These are phyloP conservation scores for Endotrypanum monterogeii DNA, from an alignment of 208 protist species.

Conservation along the genomic window DNA sequence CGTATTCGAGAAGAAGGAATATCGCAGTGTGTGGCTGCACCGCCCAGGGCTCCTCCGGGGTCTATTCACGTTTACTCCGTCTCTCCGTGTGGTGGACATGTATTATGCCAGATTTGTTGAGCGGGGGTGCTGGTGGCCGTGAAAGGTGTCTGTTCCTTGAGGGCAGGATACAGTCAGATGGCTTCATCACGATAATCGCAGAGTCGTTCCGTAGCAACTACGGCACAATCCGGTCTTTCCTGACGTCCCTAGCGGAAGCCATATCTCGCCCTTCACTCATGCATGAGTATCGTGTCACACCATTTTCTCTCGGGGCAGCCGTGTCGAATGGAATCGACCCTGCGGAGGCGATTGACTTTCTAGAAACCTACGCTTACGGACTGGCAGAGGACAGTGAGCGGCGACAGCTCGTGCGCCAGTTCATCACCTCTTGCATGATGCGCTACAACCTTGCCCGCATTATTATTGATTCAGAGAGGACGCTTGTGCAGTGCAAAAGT, in stretches of 20 bases:
- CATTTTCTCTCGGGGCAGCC: slow-evolving; percentile 97
- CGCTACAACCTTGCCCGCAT: slow-evolving; percentile 82
- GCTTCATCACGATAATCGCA: slow-evolving; percentile 64
- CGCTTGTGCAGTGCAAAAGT: slow-evolving; percentile 70
- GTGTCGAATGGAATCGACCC: slow-evolving; percentile 93
- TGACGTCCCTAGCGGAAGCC: slow-evolving; percentile 94
- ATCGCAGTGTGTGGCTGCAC: neutral
- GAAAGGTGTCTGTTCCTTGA: slow-evolving; percentile 74
- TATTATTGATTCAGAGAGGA: slow-evolving; percentile 61
- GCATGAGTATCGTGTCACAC: slow-evolving; percentile 98
- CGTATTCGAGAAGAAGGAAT: too few species aligned
- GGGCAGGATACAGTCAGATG: slow-evolving; percentile 40
- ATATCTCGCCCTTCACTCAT: slow-evolving; percentile 93
- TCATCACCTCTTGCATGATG: slow-evolving; percentile 75
- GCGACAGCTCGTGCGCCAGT: slow-evolving; percentile 36
- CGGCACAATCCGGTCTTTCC: slow-evolving; percentile 36
- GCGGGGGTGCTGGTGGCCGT: neutral
- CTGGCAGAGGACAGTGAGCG: slow-evolving; percentile 21
- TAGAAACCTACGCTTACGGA: slow-evolving; percentile 86
- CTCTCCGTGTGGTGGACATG: neutral
- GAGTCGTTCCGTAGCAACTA: slow-evolving; percentile 77
- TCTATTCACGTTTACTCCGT: too few species aligned
- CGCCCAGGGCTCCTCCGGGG: neutral
- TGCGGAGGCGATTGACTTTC: slow-evolving; percentile 87
- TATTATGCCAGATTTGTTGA: neutral